Percentiles rank a stretch among this genome's conserved stretches.
These are phyloP conservation scores for Raddia guianensis DNA, from an alignment of 176 grass and related monocot species.

Conservation along the genomic window DNA sequence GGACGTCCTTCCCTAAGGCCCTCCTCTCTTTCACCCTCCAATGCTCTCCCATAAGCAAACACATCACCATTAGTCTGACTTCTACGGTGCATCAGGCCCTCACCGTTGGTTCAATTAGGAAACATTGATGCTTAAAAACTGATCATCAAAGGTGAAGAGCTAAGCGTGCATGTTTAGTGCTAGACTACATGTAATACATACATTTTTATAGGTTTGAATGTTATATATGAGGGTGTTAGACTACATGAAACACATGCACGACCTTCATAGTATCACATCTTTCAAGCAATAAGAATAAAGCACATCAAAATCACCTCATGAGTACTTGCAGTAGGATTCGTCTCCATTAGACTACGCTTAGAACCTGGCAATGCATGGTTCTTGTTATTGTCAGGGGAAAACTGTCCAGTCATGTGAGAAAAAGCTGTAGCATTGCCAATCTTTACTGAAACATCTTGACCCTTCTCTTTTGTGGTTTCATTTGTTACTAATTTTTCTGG, in stretches of 20 bases:
- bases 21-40: too few species aligned
- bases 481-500: constrained; percentile 15
- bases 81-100: too few species aligned
- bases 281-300: background rate
- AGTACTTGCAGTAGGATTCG: constrained; percentile 27
- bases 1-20: too few species aligned
- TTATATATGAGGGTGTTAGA: background rate
- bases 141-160: background rate
- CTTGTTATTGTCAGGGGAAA: background rate
- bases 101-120: too few species aligned
- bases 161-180: background rate
- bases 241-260: background rate
- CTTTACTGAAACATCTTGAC: background rate
- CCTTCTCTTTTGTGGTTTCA: background rate
- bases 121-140: background rate
- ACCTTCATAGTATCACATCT: background rate
- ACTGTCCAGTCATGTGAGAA: background rate
- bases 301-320: constrained; percentile 37
- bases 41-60: too few species aligned
- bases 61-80: too few species aligned
- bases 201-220: background rate
- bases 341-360: constrained; percentile 35
- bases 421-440: background rate
- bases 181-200: background rate
- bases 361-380: background rate